Conservation (phyloP, 495 filamentous ascomycete genomes). For the Jackrogersella minutella region DNA sequence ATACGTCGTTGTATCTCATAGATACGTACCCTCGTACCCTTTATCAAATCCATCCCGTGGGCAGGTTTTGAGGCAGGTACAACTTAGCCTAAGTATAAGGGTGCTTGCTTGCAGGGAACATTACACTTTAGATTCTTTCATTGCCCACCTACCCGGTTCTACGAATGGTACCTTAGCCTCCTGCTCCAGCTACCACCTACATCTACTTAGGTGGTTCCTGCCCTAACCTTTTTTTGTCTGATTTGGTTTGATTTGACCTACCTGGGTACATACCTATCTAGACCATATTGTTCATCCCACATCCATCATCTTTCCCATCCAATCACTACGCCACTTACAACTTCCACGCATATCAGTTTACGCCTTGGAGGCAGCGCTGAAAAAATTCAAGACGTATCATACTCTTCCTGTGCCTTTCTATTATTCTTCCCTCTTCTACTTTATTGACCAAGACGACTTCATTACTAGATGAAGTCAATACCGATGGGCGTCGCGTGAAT, state of each 20-base stretch:
- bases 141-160: conserved; percentile 1
- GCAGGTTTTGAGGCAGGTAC: background rate
- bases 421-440: background rate
- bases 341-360: background rate
- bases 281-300: background rate
- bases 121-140: background rate
- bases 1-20: background rate
- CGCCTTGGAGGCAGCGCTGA: background rate
- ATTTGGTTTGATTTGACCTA: too few relatives aligned
- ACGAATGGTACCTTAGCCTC: too few relatives aligned
- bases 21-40: background rate
- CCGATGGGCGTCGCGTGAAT: background rate
- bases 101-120: background rate
- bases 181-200: too few relatives aligned
- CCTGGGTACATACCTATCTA: background rate
- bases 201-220: background rate
- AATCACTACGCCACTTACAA: background rate
- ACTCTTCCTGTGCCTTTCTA: too few relatives aligned
- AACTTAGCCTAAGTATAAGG: conserved; percentile 17
- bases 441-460: background rate
- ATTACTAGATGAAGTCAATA: background rate
- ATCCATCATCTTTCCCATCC: background rate
- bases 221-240: too few relatives aligned
- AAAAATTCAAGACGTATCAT: background rate
- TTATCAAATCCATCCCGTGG: background rate